Evolutionary conservation across 129 eudicot species (phyloP).

Genomic region (Chrysanthemum makinoi): DNA sequence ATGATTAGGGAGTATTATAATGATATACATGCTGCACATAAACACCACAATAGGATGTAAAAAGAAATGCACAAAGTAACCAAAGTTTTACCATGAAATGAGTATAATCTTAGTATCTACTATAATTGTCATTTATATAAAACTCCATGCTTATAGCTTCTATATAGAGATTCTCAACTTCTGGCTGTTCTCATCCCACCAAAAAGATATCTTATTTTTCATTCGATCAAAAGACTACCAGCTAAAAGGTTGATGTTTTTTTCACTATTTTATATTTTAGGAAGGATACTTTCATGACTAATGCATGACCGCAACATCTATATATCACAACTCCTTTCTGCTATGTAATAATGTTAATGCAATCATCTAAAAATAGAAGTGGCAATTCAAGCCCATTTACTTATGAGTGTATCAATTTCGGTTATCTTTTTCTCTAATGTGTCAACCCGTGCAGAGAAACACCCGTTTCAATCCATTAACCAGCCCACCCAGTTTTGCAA

Average conservation of each 20-base stretch:
- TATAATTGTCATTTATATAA: too few species aligned
- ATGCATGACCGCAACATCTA: background rate
- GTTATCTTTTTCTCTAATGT: too few species aligned
- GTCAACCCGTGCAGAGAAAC: too few species aligned
- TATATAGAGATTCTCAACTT: too few species aligned
- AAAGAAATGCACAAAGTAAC: background rate
- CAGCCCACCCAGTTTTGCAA: too few species aligned
- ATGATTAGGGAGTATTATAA: conserved; percentile 17
- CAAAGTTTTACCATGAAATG: too few species aligned
- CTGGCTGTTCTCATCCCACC: background rate
- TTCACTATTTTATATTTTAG: background rate
- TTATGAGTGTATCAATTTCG: too few species aligned
- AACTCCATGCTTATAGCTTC: too few species aligned
- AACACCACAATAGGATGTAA: background rate
- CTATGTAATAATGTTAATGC: background rate
- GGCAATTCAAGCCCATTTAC: background rate
- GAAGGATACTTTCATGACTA: background rate
- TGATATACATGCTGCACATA: conserved; percentile 13
- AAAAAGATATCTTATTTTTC: background rate
- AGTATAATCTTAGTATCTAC: too few species aligned
- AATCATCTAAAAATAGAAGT: background rate
- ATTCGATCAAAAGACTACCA: background rate
- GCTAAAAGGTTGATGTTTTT: background rate
- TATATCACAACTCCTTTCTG: background rate
- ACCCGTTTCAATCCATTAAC: background rate